Base-by-base conservation (phyloP, 352 stramenopile genomes). In the Pythium pectinolyticum region DNA sequence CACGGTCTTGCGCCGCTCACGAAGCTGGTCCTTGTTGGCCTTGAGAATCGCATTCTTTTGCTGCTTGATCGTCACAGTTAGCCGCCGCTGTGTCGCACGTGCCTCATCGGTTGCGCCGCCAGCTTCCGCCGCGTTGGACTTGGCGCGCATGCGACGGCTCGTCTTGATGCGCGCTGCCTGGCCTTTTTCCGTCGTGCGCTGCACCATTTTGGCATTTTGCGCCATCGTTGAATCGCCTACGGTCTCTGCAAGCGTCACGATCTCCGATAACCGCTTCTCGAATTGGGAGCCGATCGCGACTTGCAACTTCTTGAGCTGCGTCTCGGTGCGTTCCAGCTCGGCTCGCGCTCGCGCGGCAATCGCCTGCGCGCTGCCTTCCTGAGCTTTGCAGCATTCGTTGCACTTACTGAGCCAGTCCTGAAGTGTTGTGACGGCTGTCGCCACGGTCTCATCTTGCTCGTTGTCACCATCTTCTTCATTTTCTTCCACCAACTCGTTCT, bases 351-450 rank as follows among this genome's bases (percentile, higher is more conserved):
- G 80, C 1, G 66, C 71, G 2, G 77, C 78, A 2, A 76, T 63
- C 8, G 77, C 61, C 0, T 67, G 54, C 7, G 74, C 71, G 43
- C 80, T 74, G 1, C 57, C 69, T 22, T 84, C 66, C 39, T 81
- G 76, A 0, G 61, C 69, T 19, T 70, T 34, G 35, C 75, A 90
- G 52, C 63, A 77, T 57, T 85, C 78, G 57, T 80, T 68, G 54
- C 78, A 90, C 48, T 90, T 88, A 4, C 60, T 31, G 1, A 88
- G 61, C 80, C 80, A 90, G 17, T 85, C 75, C 28, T 88, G 70
- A 25, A 89, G 69, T 10, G 77, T 82, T n/a, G 78, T 37, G n/a
- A 85, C 12, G 25, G 52, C 59, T 10, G 66, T 71, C 28, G 80
- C 70, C 9, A 72, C 52, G 11, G 67, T 47, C 7, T 64, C 55